A percentile compares a stretch with the other conserved stretches of the same genome.
Conservation (phyloP, 805 yeast species). For the Naumovozyma dairenensis region DNA sequence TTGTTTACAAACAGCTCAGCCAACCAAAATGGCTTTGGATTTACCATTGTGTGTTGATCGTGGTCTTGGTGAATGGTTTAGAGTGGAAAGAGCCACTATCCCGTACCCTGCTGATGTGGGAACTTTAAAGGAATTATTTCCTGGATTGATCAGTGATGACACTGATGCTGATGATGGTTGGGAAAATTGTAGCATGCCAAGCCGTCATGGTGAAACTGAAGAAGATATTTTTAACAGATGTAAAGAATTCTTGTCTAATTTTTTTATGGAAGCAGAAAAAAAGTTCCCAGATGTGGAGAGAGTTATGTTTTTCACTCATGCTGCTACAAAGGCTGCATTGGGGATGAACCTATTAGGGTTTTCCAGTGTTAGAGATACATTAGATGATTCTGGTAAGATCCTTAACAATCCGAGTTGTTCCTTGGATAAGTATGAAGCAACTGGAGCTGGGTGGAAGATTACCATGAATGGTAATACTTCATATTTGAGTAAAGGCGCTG, state of each 20-base stretch:
- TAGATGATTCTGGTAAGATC: conserved; percentile 38
- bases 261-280: conserved; percentile 49
- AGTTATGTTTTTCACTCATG: conserved; percentile 74
- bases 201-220: conserved; percentile 62
- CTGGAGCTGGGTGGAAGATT: conserved; percentile 42
- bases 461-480: conserved; percentile 64
- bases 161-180: conserved; percentile 35
- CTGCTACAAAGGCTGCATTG: conserved; percentile 84
- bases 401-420: conserved; percentile 81
- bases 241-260: conserved; percentile 40
- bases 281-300: conserved; percentile 50
- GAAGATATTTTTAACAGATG: conserved; percentile 59
- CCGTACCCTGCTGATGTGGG: conserved; percentile 60
- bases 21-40: conserved; percentile 52
- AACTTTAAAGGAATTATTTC: conserved; percentile 46
- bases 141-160: conserved; percentile 33
- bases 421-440: conserved; percentile 47
- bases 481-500: conserved; percentile 71
- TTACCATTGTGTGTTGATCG: conserved; percentile 59
- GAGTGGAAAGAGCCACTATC: conserved; percentile 52
- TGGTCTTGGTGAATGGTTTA: conserved; percentile 93
- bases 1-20: conserved; percentile 75
- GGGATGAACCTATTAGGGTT: conserved; percentile 67
- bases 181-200: conserved; percentile 51
- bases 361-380: conserved; percentile 40